phyloP scores from a whole-genome alignment of 2,329 filamentous ascomycete genomes.

The Thelonectria rubi region DNA sequence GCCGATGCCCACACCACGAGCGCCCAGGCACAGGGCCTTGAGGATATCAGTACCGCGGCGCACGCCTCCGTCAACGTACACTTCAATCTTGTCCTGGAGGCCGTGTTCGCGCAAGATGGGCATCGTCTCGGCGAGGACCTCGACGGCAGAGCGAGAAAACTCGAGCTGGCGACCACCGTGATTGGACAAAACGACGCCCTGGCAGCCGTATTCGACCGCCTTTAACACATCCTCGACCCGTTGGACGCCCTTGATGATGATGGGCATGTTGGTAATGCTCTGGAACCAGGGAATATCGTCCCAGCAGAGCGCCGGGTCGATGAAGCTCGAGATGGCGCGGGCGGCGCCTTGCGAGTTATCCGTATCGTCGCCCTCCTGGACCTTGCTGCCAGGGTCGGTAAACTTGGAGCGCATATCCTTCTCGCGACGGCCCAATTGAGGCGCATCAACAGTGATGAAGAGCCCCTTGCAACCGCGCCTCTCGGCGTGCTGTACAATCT shows the following conservation, averaged over 20 bases:
- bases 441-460: constrained; percentile 98
- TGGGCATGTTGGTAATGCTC: constrained; percentile 90
- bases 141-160: constrained; percentile 86
- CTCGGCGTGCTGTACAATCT: constrained; percentile 93
- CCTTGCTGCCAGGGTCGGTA: constrained; percentile 80
- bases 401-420: constrained; percentile 99
- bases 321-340: constrained; percentile 94
- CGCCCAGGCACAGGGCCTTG: constrained; percentile 93
- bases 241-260: constrained; percentile 96
- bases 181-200: constrained; percentile 94
- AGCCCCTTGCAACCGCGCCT: constrained; percentile 90
- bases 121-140: constrained; percentile 93
- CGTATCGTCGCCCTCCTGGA: constrained; percentile 79
- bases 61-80: constrained; percentile 91
- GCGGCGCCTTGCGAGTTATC: constrained; percentile 93
- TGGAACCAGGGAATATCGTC: constrained; percentile 94
- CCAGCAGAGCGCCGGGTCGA: constrained; percentile 94
- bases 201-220: constrained; percentile 82
- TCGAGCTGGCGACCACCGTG: constrained; percentile 96
- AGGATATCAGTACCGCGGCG: constrained; percentile 92
- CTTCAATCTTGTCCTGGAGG: constrained; percentile 79
- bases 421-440: constrained; percentile 91
- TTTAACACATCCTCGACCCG: constrained; percentile 92
- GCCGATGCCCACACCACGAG: constrained; percentile 91
- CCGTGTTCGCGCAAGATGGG: constrained; percentile 80